phyloP scores from a whole-genome alignment of 2,329 filamentous ascomycete species.

The Alternaria postmessia region DNA sequence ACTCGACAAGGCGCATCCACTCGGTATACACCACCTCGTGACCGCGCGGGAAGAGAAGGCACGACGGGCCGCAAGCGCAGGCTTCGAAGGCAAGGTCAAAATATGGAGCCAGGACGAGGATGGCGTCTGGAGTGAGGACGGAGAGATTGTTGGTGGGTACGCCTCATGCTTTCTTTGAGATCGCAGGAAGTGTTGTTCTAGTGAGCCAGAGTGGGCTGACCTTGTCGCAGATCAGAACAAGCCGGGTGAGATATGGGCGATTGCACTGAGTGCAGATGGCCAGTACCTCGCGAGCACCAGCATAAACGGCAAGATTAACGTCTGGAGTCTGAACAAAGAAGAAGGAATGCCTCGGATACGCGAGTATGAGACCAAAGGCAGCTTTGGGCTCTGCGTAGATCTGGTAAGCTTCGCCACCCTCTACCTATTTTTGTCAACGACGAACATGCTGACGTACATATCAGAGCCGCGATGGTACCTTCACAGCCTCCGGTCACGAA shows the following conservation, averaged over 20 bases:
- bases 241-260: slow-evolving; percentile 82
- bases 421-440: neutral
- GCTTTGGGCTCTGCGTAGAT: slow-evolving; percentile 89
- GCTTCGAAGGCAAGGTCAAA: slow-evolving; percentile 88
- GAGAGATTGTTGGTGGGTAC: slow-evolving; percentile 54
- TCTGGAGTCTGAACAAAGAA: slow-evolving; percentile 73
- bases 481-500: slow-evolving; percentile 91
- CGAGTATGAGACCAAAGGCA: slow-evolving; percentile 90
- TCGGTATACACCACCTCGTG: slow-evolving; percentile 90
- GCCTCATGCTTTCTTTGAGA: slow-evolving; percentile 29
- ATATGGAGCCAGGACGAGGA: slow-evolving; percentile 72
- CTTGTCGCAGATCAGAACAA: slow-evolving; percentile 59
- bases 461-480: slow-evolving; percentile 75
- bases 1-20: slow-evolving; percentile 79
- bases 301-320: slow-evolving; percentile 85
- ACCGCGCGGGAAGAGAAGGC: slow-evolving; percentile 71
- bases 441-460: slow-evolving; percentile 3
- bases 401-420: slow-evolving; percentile 59
- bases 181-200: neutral
- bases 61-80: slow-evolving; percentile 76
- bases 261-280: slow-evolving; percentile 85
- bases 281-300: slow-evolving; percentile 86
- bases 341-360: slow-evolving; percentile 70
- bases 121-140: slow-evolving; percentile 63
- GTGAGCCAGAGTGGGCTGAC: slow-evolving; percentile 13